Conservation (phyloP, 2,329 filamentous ascomycete species). For the Fusarium sterilihyphosum region DNA sequence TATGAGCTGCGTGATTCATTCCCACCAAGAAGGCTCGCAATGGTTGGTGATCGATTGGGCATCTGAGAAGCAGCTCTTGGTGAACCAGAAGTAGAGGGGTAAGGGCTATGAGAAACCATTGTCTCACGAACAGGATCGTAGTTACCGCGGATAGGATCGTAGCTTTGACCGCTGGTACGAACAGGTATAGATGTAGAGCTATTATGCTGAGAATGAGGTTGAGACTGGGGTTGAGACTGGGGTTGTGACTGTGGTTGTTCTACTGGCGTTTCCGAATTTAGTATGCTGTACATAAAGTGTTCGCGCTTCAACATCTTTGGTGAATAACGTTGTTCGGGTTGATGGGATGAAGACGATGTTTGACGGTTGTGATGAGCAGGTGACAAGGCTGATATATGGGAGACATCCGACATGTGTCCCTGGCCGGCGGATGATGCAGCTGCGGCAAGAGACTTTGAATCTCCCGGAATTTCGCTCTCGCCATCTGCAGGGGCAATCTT, state of each 20-base stretch:
- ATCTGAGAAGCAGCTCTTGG: conserved; percentile 56
- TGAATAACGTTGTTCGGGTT: conserved; percentile 49
- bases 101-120: conserved; percentile 63
- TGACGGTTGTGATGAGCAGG: conserved; percentile 46
- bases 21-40: conserved; percentile 80
- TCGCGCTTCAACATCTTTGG: conserved; percentile 64
- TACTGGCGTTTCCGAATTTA: conserved; percentile 59
- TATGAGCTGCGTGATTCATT: conserved; percentile 41
- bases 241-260: conserved; percentile 36
- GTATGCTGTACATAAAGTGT: conserved; percentile 63
- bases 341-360: conserved; percentile 36
- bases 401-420: conserved; percentile 39
- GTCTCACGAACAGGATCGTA: conserved; percentile 73
- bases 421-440: conserved; percentile 35
- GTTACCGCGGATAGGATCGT: conserved; percentile 88
- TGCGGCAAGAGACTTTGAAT: conserved; percentile 49
- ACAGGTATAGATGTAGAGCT: conserved; percentile 57
- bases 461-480: conserved; percentile 50
- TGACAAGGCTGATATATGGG: conserved; percentile 38
- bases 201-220: conserved; percentile 44
- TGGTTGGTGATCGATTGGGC: conserved; percentile 76
- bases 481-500: conserved; percentile 57
- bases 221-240: conserved; percentile 32
- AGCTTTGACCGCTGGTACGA: conserved; percentile 81
- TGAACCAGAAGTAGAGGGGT: conserved; percentile 57